Evolutionary conservation across 176 grass and related monocot genomes (phyloP), one percentile per base, ranked within the genome.

Genomic region (Carex pumila): DNA sequence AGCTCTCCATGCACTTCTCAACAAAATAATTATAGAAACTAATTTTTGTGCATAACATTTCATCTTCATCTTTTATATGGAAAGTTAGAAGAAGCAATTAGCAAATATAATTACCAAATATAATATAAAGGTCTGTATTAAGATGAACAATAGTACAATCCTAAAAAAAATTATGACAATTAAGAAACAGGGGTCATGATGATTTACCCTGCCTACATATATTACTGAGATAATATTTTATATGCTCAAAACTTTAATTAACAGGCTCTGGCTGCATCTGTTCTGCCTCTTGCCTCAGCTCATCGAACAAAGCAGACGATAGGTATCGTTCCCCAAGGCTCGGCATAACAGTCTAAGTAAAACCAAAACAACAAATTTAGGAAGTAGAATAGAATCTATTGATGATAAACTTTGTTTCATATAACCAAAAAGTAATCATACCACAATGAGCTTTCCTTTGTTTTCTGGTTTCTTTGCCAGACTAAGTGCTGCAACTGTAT

Each of bases 371-470:
- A 19, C 56, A 73, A 63, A 63, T 65, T 71, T 47, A 61, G 68
- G 45, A 56, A 17, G 37, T 12, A 67, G 3, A 18, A 22, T 49
- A 5, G n/a, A 34, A 32, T 59, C 12, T 6, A 86, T 80, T 0
- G 22, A 49, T 41, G 36, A 61, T 31, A 29, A 77, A 49, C 30
- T 22, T 39, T 49, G 4, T 52, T 12, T 85, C 10, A 54, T 49
- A 37, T 58, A 29, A 70, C 8, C 34, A 65, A 22, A 22, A 47
- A 74, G 71, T 7, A 4, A 62, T 43, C 87, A 59, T 98, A 98
- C 95, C 92, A 98, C 95, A 65, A 98, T 93, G 73, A 98, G 95
- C 79, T 98, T 98, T 30, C 92, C 95, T 81, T 92, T 95, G 86
- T 98, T 95, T 84, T 98, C 91, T 57, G 91, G 91, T 64, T 89